phyloP scores from a whole-genome alignment of 176 grass and related monocot genomes.

The Puccinellia tenuiflora region DNA sequence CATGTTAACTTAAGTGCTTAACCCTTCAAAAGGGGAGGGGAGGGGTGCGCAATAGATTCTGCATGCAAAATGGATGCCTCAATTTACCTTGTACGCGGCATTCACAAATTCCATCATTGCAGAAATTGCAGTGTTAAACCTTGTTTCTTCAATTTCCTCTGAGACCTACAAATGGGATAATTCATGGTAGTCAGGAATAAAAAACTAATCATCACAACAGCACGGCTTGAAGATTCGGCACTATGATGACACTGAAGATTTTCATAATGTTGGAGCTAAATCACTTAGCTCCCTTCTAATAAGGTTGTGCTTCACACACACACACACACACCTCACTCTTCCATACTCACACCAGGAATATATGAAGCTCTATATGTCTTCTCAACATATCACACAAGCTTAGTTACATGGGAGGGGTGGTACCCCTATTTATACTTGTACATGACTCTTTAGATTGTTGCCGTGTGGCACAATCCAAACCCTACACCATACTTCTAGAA shows the following conservation, averaged over 20 bases:
- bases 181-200: neutral
- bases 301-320: no score
- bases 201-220: constrained; percentile 4
- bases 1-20: neutral
- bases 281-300: no score
- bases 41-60: neutral
- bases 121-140: constrained; percentile 95
- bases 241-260: neutral
- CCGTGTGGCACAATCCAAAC: no score
- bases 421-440: no score
- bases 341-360: no score
- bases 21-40: neutral
- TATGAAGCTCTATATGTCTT: no score
- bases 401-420: no score
- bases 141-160: constrained; percentile 94
- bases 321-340: no score
- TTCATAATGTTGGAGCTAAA: no score
- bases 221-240: neutral
- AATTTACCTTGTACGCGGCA: constrained; percentile 89
- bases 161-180: constrained; percentile 54
- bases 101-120: constrained; percentile 99
- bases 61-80: neutral
- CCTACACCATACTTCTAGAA: no score
- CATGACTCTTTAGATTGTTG: no score
- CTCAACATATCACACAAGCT: no score